A percentile compares a stretch with the other conserved stretches of the same genome.
Conservation (phyloP, 331 rosid species). For the Pyrus hybrid region DNA sequence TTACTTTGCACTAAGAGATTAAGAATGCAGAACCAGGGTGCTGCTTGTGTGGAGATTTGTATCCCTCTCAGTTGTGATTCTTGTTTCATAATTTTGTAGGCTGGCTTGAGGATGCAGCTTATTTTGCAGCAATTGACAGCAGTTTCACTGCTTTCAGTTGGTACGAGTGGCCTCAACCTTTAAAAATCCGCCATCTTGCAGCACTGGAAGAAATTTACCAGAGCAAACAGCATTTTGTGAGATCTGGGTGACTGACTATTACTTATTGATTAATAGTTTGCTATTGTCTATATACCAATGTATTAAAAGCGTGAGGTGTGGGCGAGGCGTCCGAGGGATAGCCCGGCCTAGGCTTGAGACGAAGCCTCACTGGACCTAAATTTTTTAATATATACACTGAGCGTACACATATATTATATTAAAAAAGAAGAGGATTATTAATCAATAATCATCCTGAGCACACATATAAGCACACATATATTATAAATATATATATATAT, state of each 20-base stretch:
- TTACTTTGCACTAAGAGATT: not conserved
- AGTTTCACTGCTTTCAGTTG: slow-evolving; percentile 58
- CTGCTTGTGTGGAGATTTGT: not conserved
- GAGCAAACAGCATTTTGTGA: slow-evolving; percentile 70
- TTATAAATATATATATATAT: too few species aligned
- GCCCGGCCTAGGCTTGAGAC: too few species aligned
- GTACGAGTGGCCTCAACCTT: slow-evolving; percentile 91
- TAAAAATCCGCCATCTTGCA: slow-evolving; percentile 76
- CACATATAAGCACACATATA: too few species aligned
- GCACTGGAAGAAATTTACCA: slow-evolving; percentile 71
- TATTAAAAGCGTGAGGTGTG: too few species aligned
- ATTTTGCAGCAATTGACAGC: slow-evolving; percentile 89
- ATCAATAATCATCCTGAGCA: too few species aligned
- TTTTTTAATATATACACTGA: too few species aligned
- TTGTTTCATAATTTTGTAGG: slow-evolving; percentile 42
- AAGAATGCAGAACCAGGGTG: not conserved
- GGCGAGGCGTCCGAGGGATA: too few species aligned
- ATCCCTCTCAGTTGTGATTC: slow-evolving; percentile 12
- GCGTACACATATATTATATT: too few species aligned
- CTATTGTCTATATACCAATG: not conserved
- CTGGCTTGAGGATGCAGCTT: slow-evolving; percentile 98
- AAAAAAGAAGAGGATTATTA: too few species aligned
- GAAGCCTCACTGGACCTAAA: too few species aligned
- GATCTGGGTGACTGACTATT: slow-evolving; percentile 28
- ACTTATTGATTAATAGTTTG: slow-evolving; percentile 12